Evolutionary conservation across 1,139 yeast genomes (phyloP).

Genomic region (Candida sp.): DNA sequence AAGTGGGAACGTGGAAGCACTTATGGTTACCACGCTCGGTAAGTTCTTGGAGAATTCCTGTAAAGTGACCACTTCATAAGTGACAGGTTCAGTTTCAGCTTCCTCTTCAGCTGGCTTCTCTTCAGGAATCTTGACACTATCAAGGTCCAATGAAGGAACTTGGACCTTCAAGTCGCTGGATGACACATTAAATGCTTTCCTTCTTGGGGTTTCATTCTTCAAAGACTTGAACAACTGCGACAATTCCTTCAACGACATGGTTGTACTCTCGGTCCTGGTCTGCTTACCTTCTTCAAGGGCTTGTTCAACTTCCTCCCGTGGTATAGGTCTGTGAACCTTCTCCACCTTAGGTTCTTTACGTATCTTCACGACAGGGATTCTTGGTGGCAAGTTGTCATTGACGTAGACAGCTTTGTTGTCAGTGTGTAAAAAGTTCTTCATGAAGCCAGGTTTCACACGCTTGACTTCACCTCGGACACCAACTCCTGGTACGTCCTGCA

Average conservation of each 20-base stretch:
- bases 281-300: conserved; percentile 13
- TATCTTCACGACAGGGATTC: conserved; percentile 56
- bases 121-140: not conserved
- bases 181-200: not conserved
- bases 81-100: conserved; percentile 22
- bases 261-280: conserved; percentile 14
- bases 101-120: conserved; percentile 4
- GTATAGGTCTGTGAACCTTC: not conserved
- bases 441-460: conserved; percentile 77
- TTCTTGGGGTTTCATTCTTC: conserved; percentile 15
- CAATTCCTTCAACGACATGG: conserved; percentile 47
- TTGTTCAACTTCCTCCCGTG: conserved; percentile 13
- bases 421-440: conserved; percentile 80
- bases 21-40: conserved; percentile 30
- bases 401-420: conserved; percentile 76
- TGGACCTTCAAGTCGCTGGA: conserved; percentile 7
- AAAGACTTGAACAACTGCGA: conserved; percentile 37
- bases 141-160: not conserved
- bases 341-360: conserved; percentile 5
- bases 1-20: conserved; percentile 29
- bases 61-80: not conserved
- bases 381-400: conserved; percentile 54
- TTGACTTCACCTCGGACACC: conserved; percentile 77
- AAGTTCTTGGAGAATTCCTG: conserved; percentile 34
- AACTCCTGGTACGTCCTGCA: conserved; percentile 63